Evolutionary conservation across 331 rosid species (phyloP).

Genomic region (Malus hybrid): DNA sequence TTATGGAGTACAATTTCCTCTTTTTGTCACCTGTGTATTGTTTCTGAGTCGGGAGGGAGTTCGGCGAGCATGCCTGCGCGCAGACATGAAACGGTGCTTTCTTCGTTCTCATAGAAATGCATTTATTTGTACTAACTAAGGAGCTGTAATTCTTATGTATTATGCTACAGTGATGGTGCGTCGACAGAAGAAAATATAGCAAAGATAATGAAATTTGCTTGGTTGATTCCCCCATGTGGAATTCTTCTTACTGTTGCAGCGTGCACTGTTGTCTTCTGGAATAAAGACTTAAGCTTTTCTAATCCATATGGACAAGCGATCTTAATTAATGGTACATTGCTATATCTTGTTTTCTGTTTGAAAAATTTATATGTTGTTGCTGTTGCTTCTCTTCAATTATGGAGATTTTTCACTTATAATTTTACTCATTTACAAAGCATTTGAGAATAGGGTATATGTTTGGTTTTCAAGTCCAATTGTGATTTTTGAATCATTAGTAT

Average conservation of each 20-base stretch:
- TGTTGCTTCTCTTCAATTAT: not conserved
- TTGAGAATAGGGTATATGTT: not conserved
- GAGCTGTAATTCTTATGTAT: slow-evolving; percentile 3
- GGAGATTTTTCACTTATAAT: not conserved
- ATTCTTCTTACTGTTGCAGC: slow-evolving; percentile 55
- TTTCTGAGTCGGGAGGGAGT: slow-evolving; percentile 96
- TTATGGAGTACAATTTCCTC: slow-evolving; percentile 91
- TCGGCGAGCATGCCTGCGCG: slow-evolving; percentile 83
- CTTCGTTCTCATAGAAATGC: slow-evolving; percentile 3
- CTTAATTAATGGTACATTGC: slow-evolving; percentile 70
- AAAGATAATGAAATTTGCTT: slow-evolving; percentile 81
- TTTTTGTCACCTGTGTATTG: slow-evolving; percentile 72
- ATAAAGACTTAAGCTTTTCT: slow-evolving; percentile 52
- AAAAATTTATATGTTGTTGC: not conserved
- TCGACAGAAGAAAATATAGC: slow-evolving; percentile 54
- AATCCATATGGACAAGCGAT: slow-evolving; percentile 77
- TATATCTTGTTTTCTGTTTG: not conserved
- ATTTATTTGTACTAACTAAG: not conserved
- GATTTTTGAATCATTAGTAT: not conserved
- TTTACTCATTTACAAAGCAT: not conserved
- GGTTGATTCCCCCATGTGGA: slow-evolving; percentile 85
- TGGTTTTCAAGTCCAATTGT: not conserved
- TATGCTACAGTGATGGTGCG: slow-evolving; percentile 46
- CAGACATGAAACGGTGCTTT: slow-evolving; percentile 60
- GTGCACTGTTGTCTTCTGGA: slow-evolving; percentile 66